Percentiles rank a stretch among this genome's conserved stretches.
Conservation (phyloP, 2,329 filamentous ascomycete species). For the Aspergillus oerlinghausenensis region DNA sequence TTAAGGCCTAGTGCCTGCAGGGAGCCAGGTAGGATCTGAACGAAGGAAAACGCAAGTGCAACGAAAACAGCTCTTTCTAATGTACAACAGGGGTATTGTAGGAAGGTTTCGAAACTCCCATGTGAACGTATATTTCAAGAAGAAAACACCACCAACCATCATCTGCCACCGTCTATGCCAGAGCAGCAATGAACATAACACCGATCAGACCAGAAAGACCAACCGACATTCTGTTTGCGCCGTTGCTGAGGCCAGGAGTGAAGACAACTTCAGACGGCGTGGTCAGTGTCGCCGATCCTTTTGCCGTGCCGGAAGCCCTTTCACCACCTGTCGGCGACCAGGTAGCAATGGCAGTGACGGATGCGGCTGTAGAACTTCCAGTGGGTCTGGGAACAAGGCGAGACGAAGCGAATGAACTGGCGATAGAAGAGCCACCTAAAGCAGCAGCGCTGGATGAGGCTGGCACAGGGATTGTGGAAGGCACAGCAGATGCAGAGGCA, state of each 20-base stretch:
- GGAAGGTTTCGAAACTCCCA: background rate
- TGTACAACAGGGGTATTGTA: background rate
- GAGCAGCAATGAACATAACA: constrained; percentile 13
- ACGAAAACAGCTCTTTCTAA: background rate
- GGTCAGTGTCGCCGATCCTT: constrained; percentile 1
- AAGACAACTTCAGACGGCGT: constrained; percentile 11
- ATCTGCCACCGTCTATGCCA: constrained; percentile 9
- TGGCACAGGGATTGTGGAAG: background rate
- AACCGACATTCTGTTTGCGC: constrained; percentile 16
- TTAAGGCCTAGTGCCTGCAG: background rate
- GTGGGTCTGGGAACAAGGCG: background rate
- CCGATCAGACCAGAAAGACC: constrained; percentile 12
- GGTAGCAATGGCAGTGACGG: background rate
- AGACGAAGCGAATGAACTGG: background rate
- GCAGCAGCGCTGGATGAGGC: background rate
- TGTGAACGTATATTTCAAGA: background rate
- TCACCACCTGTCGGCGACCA: background rate
- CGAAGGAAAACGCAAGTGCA: background rate
- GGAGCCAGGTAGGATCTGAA: background rate
- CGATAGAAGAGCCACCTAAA: background rate
- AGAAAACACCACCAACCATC: background rate
- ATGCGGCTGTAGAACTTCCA: background rate
- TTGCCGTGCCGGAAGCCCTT: background rate
- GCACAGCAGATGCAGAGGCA: background rate
- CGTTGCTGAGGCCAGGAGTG: constrained; percentile 21